Conservation (phyloP, 2,329 filamentous ascomycete species). For the Ceratocystis colombiana region DNA sequence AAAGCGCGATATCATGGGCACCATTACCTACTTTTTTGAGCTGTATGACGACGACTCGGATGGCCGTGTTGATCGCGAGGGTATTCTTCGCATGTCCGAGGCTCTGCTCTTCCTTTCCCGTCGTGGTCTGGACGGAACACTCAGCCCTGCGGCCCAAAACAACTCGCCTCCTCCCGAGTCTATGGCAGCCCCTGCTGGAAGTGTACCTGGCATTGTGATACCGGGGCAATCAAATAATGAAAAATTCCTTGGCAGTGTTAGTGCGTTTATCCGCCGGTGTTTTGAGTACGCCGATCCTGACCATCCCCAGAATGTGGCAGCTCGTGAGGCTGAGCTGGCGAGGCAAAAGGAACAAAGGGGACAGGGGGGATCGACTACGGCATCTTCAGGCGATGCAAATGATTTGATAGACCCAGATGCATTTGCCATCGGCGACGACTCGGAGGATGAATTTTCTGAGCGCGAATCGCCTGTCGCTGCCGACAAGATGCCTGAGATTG, state of each 20-base stretch:
- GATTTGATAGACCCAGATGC: slow-evolving; percentile 37
- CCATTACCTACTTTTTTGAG: slow-evolving; percentile 95
- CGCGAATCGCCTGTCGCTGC: slow-evolving; percentile 33
- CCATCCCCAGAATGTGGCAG: slow-evolving; percentile 52
- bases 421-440: slow-evolving; percentile 68
- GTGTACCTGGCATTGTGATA: slow-evolving; percentile 34
- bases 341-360: slow-evolving; percentile 14
- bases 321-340: slow-evolving; percentile 28
- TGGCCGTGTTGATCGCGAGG: slow-evolving; percentile 86
- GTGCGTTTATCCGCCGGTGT: slow-evolving; percentile 87
- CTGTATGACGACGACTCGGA: slow-evolving; percentile 89
- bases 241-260: slow-evolving; percentile 82
- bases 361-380: not conserved
- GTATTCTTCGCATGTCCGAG: slow-evolving; percentile 89
- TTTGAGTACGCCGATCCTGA: slow-evolving; percentile 98
- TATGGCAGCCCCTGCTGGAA: slow-evolving; percentile 26
- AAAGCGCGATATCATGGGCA: slow-evolving; percentile 91
- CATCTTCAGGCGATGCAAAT: slow-evolving; percentile 7
- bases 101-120: slow-evolving; percentile 85
- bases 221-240: slow-evolving; percentile 62
- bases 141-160: slow-evolving; percentile 49
- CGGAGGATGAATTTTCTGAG: slow-evolving; percentile 42
- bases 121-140: slow-evolving; percentile 67
- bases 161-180: slow-evolving; percentile 30
- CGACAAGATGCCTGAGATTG: slow-evolving; percentile 37